Evolutionary conservation across 805 yeast genomes (phyloP).

Genomic region (Zygosaccharomyces lentus): DNA sequence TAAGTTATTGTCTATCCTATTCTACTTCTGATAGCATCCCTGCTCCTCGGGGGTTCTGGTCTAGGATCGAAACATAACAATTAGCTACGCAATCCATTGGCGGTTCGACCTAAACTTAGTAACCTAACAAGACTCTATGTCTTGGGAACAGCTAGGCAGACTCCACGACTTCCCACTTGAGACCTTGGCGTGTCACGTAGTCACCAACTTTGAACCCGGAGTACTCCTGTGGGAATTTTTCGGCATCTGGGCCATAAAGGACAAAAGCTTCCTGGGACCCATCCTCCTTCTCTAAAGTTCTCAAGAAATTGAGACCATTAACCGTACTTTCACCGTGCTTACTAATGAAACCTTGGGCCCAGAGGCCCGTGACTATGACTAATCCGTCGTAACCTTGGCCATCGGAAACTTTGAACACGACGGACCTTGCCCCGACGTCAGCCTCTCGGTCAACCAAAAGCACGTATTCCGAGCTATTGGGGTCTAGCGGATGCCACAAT

Average conservation of each 20-base stretch:
- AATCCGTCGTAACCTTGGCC: conserved; percentile 29
- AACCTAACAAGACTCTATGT: no score
- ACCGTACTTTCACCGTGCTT: conserved; percentile 20
- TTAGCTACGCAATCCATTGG: no score
- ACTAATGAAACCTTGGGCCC: conserved; percentile 34
- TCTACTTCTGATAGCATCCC: no score
- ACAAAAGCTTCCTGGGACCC: conserved; percentile 15
- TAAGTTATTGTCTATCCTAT: no score
- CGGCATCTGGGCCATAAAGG: conserved; percentile 25
- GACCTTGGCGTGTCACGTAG: conserved; percentile 21
- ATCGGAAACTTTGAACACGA: conserved; percentile 25
- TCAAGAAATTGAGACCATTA: conserved; percentile 28
- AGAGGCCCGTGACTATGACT: conserved; percentile 31
- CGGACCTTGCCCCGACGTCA: conserved; percentile 17
- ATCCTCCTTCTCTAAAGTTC: conserved; percentile 23
- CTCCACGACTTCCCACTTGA: conserved; percentile 34
- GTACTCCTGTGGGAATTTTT: conserved; percentile 29
- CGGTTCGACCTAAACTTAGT: no score
- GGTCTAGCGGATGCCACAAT: conserved; percentile 37
- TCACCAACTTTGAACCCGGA: conserved; percentile 23
- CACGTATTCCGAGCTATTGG: conserved; percentile 22
- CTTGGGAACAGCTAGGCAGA: conserved; percentile 5
- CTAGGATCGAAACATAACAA: no score
- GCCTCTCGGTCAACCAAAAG: conserved; percentile 11
- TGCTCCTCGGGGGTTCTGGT: no score